Base-by-base conservation (phyloP, 176 grass and related monocot genomes). In the Rhynchospora tenuis region DNA sequence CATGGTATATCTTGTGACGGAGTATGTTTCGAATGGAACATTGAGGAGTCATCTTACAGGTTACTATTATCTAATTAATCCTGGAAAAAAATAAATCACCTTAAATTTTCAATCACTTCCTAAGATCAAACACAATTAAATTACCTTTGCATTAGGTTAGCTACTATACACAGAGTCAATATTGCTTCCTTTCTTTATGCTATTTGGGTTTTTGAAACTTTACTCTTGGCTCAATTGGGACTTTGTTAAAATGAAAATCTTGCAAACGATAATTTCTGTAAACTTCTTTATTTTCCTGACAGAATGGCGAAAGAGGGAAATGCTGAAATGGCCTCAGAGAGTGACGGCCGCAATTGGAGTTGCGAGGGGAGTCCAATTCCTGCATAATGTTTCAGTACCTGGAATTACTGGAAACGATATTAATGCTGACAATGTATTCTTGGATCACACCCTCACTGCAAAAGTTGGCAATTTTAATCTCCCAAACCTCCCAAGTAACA, bases 281-380 rank as follows among this genome's bases (percentile, higher is more conserved):
- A 55, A 86, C 0, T 4, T 63, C 42, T 66, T 51, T 4, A 13
- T 31, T 28, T 23, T 13, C 27, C 88, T 61, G 80, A 55, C 81
- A 98, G 96, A 99, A 46, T 91, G 89, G 88, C 76, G 93, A 72
- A 93, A 95, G 27, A 83, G 89, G 2, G 93, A 93, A 76, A 95
- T 93, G 91, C 82, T 99, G 76, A 95, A 91, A 88, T 99, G 93
- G 96, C 88, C 93, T 2, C 93, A 95, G 17, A 92, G 96, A 59
- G 90, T 99, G 42, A 75, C 86, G 22, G 88, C 96, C 59, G 65
- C 85, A 22, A 90, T 95, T 58, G 96, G 96, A 81, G 72, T 93
- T 44, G 93, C 85, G 1, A 95, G 89, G 86, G 96, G 96, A 26
- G 89, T 95, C 46, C 91, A 99, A 42, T 99, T 99, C 73, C 87